Evolutionary conservation across 495 filamentous ascomycete genomes (phyloP).

Genomic region (Cryomyces antarcticus): DNA sequence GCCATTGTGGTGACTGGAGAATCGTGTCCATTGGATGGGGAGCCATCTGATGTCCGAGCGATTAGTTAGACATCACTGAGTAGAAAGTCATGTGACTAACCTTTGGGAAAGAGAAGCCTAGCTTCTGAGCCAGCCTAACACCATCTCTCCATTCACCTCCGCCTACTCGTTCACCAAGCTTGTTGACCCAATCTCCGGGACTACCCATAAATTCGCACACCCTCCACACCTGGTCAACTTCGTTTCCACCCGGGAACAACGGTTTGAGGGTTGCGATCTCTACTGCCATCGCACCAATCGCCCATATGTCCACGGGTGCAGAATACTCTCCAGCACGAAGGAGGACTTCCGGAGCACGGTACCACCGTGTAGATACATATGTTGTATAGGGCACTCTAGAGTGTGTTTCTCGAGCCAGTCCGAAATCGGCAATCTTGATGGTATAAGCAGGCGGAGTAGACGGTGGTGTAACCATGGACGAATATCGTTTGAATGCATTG

Average conservation of each 20-base stretch:
- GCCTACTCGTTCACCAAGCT: slow-evolving; percentile 65
- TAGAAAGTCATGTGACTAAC: slow-evolving; percentile 19
- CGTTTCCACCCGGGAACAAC: slow-evolving; percentile 90
- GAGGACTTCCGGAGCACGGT: slow-evolving; percentile 89
- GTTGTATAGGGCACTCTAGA: slow-evolving; percentile 94
- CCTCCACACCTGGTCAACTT: slow-evolving; percentile 98
- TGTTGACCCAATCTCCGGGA: slow-evolving; percentile 94
- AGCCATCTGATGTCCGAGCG: slow-evolving; percentile 47
- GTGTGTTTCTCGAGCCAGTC: slow-evolving; percentile 89
- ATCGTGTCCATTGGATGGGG: slow-evolving; percentile 94
- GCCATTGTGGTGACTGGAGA: slow-evolving; percentile 79
- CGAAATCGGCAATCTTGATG: slow-evolving; percentile 98
- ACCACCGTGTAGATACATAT: slow-evolving; percentile 97
- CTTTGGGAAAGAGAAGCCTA: slow-evolving; percentile 96
- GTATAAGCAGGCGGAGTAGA: slow-evolving; percentile 85
- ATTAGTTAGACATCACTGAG: background rate
- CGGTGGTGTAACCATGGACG: slow-evolving; percentile 79
- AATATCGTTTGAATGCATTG: slow-evolving; percentile 75
- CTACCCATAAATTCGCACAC: slow-evolving; percentile 99
- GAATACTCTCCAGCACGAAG: slow-evolving; percentile 93
- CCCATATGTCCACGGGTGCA: slow-evolving; percentile 97
- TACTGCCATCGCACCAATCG: slow-evolving; percentile 96
- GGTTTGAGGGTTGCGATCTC: slow-evolving; percentile 96
- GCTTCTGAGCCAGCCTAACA: slow-evolving; percentile 73
- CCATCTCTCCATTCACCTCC: slow-evolving; percentile 98